These are phyloP conservation scores for Serendipita sp. DNA, from an alignment of 768 basidiomycete genomes.

Conservation along the genomic window DNA sequence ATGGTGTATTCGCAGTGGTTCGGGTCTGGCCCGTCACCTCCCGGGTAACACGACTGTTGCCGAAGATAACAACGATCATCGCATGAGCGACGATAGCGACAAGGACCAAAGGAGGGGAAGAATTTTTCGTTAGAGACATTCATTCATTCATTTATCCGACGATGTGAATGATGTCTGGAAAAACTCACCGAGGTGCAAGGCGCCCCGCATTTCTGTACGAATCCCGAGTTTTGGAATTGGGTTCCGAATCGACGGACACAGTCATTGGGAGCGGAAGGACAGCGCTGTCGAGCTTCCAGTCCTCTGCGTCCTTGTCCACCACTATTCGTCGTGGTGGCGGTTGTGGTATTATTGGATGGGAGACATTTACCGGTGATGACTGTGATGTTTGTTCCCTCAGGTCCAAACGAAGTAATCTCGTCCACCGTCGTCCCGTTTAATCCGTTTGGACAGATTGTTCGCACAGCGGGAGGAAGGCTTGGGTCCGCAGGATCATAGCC, in stretches of 20 bases:
- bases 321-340: too few relatives aligned
- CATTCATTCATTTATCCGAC: too few relatives aligned
- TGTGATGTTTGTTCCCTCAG: background rate
- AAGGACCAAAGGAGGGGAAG: too few relatives aligned
- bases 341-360: too few relatives aligned
- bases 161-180: too few relatives aligned
- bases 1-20: slow-evolving; percentile 1
- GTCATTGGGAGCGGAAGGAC: background rate
- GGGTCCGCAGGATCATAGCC: background rate
- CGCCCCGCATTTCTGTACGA: background rate
- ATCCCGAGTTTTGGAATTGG: too few relatives aligned
- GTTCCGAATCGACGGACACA: background rate
- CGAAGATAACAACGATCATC: too few relatives aligned
- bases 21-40: background rate
- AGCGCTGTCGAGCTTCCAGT: background rate
- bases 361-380: background rate
- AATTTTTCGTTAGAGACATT: too few relatives aligned
- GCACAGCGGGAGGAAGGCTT: background rate
- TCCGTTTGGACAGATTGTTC: background rate
- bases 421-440: background rate
- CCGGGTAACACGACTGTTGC: background rate
- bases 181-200: background rate
- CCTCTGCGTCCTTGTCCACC: background rate
- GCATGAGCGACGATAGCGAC: too few relatives aligned
- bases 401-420: background rate